Conservation (phyloP, 129 eudicot species). For the Lactuca saligna region DNA sequence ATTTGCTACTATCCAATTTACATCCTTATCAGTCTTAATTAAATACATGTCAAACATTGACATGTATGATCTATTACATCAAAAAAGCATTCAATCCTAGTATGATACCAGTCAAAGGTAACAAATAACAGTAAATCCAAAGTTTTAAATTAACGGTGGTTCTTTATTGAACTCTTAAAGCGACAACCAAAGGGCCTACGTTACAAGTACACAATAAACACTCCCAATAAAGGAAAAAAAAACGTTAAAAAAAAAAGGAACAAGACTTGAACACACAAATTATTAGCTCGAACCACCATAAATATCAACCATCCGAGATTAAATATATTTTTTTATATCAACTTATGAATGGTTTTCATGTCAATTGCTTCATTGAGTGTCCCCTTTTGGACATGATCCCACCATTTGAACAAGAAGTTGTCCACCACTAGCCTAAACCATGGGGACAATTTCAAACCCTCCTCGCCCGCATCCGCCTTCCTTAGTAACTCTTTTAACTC, state of each 20-base stretch:
- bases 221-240: not conserved
- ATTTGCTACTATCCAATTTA: too few species aligned
- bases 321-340: constrained; percentile 10
- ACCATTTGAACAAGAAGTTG: constrained; percentile 93
- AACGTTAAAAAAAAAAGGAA: not conserved
- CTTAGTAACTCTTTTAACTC: constrained; percentile 69
- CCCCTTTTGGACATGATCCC: constrained; percentile 89
- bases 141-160: not conserved
- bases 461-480: constrained; percentile 96
- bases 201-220: not conserved
- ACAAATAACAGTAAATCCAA: not conserved
- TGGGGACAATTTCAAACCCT: constrained; percentile 83
- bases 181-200: not conserved
- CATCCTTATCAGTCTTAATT: too few species aligned
- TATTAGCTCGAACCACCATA: not conserved
- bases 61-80: too few species aligned
- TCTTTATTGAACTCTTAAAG: not conserved
- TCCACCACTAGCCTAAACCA: constrained; percentile 96
- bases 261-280: not conserved
- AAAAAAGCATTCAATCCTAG: not conserved
- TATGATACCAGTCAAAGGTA: not conserved
- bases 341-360: constrained; percentile 92
- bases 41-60: too few species aligned
- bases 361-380: constrained; percentile 66
- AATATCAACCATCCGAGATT: not conserved